Base-by-base conservation (phyloP, 345 rosid species). In the Cardamine resedifolia region DNA sequence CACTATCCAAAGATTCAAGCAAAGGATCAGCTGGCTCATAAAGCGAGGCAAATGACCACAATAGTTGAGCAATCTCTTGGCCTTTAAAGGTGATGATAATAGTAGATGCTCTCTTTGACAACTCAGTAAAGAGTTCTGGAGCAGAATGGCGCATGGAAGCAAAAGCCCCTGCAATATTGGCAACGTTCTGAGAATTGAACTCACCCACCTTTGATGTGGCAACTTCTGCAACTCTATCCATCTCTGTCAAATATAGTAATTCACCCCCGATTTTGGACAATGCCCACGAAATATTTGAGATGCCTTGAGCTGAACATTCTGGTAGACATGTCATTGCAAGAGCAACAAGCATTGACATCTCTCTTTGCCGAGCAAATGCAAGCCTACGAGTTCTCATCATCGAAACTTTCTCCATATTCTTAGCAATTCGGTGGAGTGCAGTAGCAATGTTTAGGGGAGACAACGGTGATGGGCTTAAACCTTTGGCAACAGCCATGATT, bases 211-310 rank as follows among this genome's bases (percentile, higher is more conserved):
- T 89, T 43, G 83, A 78, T 64, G 81, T 75, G 26, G 97, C 90
- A 48, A 94, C 96, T 85, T 91, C 98, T 3, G 91, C 97, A 60
- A 94, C 83, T 81, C 98, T 82, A 83, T 94, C 98, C 96, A 94
- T 94, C 81, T 91, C 98, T 1, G 98, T 89, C 74, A 89, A 69
- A 81, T 88, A 94, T 64, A 89, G 90, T 41, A 86, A 81, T 55
- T 94, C 98, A 27, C 96, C 95, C 1, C 97, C 97, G 30, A 91
- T 88, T 82, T 94, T 94, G 50, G 96, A 84, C 72, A 88, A 72
- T 10, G 97, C 98, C 98, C 98, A 89, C 0, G 96, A 81, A 59
- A 94, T 89, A 72, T 94, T 94, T 2, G 98, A 91, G 70, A 94
- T 72, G 23, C 98, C 98, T 83, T 91, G 98, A 64, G 89, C 91